A percentile compares a stretch with the other conserved stretches of the same genome.
Evolutionary conservation across 345 rosid genomes (phyloP).

Genomic region (Populus davidiana): DNA sequence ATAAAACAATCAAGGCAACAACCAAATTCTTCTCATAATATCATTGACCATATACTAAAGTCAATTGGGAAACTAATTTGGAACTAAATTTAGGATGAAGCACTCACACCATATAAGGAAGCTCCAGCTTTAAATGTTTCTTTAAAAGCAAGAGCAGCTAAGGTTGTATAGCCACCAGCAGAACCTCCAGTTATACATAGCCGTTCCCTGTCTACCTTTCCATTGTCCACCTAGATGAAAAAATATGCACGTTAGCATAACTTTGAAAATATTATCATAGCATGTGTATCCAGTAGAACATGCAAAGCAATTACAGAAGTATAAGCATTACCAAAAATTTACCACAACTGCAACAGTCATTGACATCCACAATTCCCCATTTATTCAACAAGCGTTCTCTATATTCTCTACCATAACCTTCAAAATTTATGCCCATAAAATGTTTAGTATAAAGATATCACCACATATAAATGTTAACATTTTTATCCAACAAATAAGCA

Average conservation of each 20-base stretch:
- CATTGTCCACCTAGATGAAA: slow-evolving; percentile 61
- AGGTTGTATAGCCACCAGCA: slow-evolving; percentile 95
- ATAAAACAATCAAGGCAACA: not conserved
- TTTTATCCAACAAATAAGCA: not conserved
- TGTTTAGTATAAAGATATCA: slow-evolving; percentile 5
- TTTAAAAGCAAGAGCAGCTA: slow-evolving; percentile 88
- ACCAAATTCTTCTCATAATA: slow-evolving; percentile 1
- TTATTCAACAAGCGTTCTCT: slow-evolving; percentile 69
- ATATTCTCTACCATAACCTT: slow-evolving; percentile 93
- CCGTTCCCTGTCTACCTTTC: slow-evolving; percentile 65
- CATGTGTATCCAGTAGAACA: slow-evolving; percentile 2
- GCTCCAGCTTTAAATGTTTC: slow-evolving; percentile 91
- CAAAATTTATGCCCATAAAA: slow-evolving; percentile 9
- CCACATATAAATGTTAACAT: not conserved
- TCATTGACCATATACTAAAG: not conserved
- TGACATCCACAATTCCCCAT: slow-evolving; percentile 96
- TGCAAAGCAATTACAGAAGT: not conserved
- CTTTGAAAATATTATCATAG: not conserved
- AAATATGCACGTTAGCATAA: slow-evolving; percentile 14
- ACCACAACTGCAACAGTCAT: slow-evolving; percentile 96
- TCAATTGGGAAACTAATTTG: not conserved
- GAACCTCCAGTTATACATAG: slow-evolving; percentile 97
- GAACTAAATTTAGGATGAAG: not conserved
- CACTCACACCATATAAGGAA: slow-evolving; percentile 83
- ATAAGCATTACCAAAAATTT: slow-evolving; percentile 61